Conservation (phyloP, 805 yeast species). For the Candida piceae region DNA sequence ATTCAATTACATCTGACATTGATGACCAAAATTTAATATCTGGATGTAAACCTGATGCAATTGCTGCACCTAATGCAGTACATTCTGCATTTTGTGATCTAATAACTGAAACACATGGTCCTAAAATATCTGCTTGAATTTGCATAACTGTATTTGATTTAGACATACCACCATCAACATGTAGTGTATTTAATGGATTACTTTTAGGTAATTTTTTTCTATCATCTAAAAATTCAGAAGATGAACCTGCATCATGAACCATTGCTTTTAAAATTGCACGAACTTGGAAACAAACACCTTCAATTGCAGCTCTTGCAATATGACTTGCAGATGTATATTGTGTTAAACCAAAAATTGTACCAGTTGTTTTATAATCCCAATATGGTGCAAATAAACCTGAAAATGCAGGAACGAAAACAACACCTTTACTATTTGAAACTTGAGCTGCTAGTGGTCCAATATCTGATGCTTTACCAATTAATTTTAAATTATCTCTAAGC, state of each 20-base stretch:
- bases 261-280: conserved; percentile 86
- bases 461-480: conserved; percentile 77
- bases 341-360: conserved; percentile 88
- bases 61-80: conserved; percentile 94
- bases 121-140: conserved; percentile 87
- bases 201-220: conserved; percentile 32
- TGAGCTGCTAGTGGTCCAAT: conserved; percentile 86
- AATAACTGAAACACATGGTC: conserved; percentile 76
- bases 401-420: conserved; percentile 91
- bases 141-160: conserved; percentile 88
- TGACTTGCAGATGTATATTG: conserved; percentile 90
- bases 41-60: conserved; percentile 80
- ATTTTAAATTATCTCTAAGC: conserved; percentile 84
- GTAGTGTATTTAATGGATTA: conserved; percentile 39
- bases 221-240: conserved; percentile 53
- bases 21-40: conserved; percentile 68
- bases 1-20: conserved; percentile 57
- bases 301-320: conserved; percentile 90
- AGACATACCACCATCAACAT: conserved; percentile 96
- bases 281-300: conserved; percentile 92
- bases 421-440: conserved; percentile 82
- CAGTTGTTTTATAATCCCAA: conserved; percentile 91
- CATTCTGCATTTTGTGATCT: conserved; percentile 84
- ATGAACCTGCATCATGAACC: conserved; percentile 68
- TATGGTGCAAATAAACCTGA: conserved; percentile 93